These are phyloP conservation scores for Aspergillus steynii DNA, from an alignment of 495 filamentous ascomycete species.

Conservation along the genomic window DNA sequence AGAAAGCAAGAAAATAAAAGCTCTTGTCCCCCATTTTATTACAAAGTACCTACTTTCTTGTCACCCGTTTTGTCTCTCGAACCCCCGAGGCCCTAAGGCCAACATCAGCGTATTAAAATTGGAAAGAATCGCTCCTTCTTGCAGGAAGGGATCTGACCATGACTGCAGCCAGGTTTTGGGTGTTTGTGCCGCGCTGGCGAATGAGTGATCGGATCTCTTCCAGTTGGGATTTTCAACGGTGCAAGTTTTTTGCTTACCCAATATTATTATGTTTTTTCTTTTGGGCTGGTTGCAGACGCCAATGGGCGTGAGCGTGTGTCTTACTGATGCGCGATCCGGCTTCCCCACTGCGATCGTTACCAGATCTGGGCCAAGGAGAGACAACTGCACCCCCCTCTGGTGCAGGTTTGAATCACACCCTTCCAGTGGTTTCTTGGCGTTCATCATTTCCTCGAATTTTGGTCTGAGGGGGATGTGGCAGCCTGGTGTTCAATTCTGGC, in stretches of 20 bases:
- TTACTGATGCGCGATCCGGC: conserved; percentile 23
- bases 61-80: neutral
- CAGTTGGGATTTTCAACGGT: conserved; percentile 24
- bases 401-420: neutral
- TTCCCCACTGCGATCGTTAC: conserved; percentile 26
- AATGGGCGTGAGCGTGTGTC: conserved; percentile 11
- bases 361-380: conserved; percentile 23
- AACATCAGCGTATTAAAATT: neutral
- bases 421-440: neutral
- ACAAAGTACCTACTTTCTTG: neutral
- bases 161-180: conserved; percentile 19
- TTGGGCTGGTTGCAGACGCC: conserved; percentile 16
- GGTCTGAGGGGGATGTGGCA: neutral
- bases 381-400: conserved; percentile 3
- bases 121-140: conserved; percentile 4
- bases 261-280: neutral
- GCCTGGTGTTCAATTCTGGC: neutral
- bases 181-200: conserved; percentile 15
- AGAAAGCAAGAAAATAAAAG: too few species aligned
- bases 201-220: conserved; percentile 21
- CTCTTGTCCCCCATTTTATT: neutral
- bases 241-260: conserved; percentile 7
- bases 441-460: neutral
- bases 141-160: conserved; percentile 21
- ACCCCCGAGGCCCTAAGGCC: neutral